phyloP scores from a whole-genome alignment of 2,329 filamentous ascomycete species.

The Aspergillus tubingensis region DNA sequence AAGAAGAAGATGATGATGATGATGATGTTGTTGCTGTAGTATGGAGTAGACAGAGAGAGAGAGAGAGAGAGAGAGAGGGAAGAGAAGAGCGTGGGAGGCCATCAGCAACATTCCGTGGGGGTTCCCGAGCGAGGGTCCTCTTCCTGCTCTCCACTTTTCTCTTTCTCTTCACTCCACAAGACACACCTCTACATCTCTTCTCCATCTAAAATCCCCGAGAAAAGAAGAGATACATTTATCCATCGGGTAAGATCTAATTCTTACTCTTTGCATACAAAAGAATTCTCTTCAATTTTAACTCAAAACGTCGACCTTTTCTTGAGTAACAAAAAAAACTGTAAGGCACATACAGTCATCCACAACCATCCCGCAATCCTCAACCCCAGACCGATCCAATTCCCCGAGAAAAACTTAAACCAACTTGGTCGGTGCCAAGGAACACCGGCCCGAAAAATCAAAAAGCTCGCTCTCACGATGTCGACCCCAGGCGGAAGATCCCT shows the following conservation, averaged over 20 bases:
- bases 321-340: not conserved
- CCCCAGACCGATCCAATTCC: not conserved
- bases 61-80: not conserved
- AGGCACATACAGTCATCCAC: not conserved
- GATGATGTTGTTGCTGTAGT: not conserved
- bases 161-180: not conserved
- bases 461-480: not conserved
- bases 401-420: not conserved
- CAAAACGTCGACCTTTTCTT: too few relatives aligned
- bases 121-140: not conserved
- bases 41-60: not conserved
- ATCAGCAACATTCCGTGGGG: not conserved
- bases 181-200: not conserved
- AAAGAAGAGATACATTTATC: not conserved
- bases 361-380: not conserved
- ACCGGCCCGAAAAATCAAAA: not conserved
- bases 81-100: slow-evolving; percentile 4
- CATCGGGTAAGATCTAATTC: too few relatives aligned
- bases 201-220: not conserved
- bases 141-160: not conserved
- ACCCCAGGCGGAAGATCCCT: slow-evolving; percentile 1
- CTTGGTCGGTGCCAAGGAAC: not conserved
- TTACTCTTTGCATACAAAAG: too few relatives aligned
- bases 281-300: too few relatives aligned
- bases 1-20: not conserved